These are phyloP conservation scores for Pichia inconspicua DNA, from an alignment of 1,139 yeast genomes.

Conservation along the genomic window DNA sequence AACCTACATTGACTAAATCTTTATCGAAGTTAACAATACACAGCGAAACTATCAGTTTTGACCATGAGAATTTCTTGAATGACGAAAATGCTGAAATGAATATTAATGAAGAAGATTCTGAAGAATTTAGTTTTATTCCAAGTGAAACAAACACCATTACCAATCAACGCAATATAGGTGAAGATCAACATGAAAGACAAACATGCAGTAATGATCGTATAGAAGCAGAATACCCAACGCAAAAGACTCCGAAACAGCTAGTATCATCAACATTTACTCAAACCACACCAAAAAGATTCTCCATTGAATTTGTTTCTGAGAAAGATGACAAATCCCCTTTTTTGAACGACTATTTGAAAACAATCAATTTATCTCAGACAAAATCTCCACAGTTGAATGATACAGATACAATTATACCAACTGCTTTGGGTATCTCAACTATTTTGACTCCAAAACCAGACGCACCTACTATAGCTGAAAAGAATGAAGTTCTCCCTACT, in stretches of 20 bases:
- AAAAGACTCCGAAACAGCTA: not conserved
- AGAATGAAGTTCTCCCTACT: slow-evolving; percentile 3
- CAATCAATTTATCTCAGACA: not conserved
- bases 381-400: slow-evolving; percentile 1
- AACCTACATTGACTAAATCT: slow-evolving; percentile 11
- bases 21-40: slow-evolving; percentile 8
- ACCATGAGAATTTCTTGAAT: slow-evolving; percentile 17
- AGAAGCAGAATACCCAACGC: not conserved
- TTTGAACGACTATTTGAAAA: slow-evolving; percentile 3
- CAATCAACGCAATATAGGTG: not conserved
- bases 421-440: not conserved
- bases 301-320: slow-evolving; percentile 21
- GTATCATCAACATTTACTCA: slow-evolving; percentile 6
- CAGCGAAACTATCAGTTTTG: not conserved
- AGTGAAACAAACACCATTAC: not conserved
- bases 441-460: not conserved
- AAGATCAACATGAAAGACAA: not conserved
- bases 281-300: slow-evolving; percentile 10
- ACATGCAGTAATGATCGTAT: not conserved
- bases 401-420: not conserved
- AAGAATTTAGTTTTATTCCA: slow-evolving; percentile 14
- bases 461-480: not conserved
- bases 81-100: slow-evolving; percentile 10
- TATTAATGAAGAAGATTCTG: slow-evolving; percentile 13
- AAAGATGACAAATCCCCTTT: slow-evolving; percentile 7